These are phyloP conservation scores for Favolaschia claudopus DNA, from an alignment of 768 basidiomycete genomes.

Conservation along the genomic window DNA sequence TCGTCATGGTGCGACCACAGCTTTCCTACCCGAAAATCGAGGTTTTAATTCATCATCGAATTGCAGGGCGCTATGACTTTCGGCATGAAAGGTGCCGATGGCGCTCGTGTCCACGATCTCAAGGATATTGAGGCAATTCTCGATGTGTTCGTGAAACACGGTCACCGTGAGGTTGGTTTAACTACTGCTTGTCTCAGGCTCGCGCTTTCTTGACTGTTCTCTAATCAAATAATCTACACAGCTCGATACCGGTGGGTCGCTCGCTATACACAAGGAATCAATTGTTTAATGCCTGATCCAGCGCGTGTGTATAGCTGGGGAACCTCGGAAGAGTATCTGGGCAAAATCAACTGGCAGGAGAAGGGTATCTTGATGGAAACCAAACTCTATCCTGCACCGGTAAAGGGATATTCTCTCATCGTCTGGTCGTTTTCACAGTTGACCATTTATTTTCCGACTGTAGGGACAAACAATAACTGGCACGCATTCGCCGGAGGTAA, in stretches of 20 bases:
- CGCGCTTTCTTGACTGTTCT: neutral
- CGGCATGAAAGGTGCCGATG: conserved; percentile 46
- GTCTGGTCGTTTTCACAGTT: neutral
- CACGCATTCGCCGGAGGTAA: conserved; percentile 4
- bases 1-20: conserved; percentile 44
- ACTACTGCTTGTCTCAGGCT: neutral
- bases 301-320: conserved; percentile 58
- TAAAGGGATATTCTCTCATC: neutral
- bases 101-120: conserved; percentile 50
- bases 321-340: conserved; percentile 63
- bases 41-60: neutral
- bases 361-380: conserved; percentile 64
- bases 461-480: neutral
- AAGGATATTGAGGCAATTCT: conserved; percentile 54
- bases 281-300: conserved; percentile 50
- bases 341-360: conserved; percentile 55
- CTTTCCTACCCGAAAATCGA: neutral
- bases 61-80: conserved; percentile 57
- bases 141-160: conserved; percentile 55
- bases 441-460: neutral
- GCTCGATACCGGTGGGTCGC: no score
- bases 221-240: neutral
- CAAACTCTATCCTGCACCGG: conserved; percentile 58
- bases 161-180: conserved; percentile 49
- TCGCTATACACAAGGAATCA: neutral